Evolutionary conservation across 345 rosid species (phyloP).

Genomic region (Gossypium turneri): DNA sequence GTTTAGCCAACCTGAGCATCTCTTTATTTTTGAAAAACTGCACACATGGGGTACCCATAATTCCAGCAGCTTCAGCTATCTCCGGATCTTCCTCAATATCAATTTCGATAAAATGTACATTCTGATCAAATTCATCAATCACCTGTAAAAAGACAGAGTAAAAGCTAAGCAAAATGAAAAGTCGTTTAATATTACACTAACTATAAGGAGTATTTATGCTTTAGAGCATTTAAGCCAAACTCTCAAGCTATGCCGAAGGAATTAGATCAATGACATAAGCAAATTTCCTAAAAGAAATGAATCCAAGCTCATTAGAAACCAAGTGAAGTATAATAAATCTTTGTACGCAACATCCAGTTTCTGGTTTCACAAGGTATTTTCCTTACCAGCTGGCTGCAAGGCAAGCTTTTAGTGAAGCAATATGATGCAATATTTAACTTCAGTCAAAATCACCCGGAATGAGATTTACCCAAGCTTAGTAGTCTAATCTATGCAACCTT

Average conservation of each 20-base stretch:
- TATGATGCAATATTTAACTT: not conserved
- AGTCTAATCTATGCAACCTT: not conserved
- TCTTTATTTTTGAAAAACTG: slow-evolving; percentile 95
- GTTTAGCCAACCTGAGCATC: slow-evolving; percentile 62
- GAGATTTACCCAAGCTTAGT: not conserved
- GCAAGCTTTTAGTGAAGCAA: not conserved
- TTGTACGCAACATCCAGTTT: not conserved
- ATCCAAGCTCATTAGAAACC: not conserved
- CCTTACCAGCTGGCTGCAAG: not conserved
- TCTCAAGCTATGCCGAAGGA: not conserved
- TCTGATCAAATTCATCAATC: slow-evolving; percentile 79
- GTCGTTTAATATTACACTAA: not conserved
- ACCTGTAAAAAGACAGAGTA: slow-evolving; percentile 42
- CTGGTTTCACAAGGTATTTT: not conserved
- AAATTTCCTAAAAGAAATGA: not conserved
- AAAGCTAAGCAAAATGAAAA: not conserved
- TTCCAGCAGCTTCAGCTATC: slow-evolving; percentile 92
- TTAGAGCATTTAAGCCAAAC: not conserved
- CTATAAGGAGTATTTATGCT: not conserved
- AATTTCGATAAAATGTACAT: slow-evolving; percentile 88
- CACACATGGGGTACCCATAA: slow-evolving; percentile 96
- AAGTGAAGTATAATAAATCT: not conserved
- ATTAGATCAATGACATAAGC: not conserved
- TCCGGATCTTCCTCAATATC: slow-evolving; percentile 96
- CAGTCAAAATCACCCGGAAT: not conserved